These are phyloP conservation scores for Spiromastix sp. DNA, from an alignment of 2,329 filamentous ascomycete genomes.

Conservation along the genomic window DNA sequence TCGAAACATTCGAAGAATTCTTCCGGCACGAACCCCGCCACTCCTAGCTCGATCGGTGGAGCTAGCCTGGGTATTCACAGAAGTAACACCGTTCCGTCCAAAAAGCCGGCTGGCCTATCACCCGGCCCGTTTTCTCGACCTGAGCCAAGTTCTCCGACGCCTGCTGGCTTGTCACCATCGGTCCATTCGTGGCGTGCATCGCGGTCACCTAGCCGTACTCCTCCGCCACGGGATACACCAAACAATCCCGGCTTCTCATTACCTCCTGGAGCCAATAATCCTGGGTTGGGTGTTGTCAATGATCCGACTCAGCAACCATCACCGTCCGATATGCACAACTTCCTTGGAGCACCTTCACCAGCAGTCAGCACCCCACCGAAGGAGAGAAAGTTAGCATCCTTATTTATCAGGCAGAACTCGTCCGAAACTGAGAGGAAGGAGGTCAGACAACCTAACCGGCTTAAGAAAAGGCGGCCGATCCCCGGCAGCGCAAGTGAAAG, in stretches of 20 bases:
- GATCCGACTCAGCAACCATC: not conserved
- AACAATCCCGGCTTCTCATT: conserved; percentile 7
- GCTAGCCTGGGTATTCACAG: conserved; percentile 47
- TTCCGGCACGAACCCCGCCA: conserved; percentile 54
- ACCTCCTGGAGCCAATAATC: conserved; percentile 5
- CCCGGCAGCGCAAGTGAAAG: conserved; percentile 71
- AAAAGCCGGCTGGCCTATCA: conserved; percentile 44
- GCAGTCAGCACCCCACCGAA: conserved; percentile 46
- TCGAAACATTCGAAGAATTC: conserved; percentile 77
- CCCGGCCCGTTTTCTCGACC: conserved; percentile 6
- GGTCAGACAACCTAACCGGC: conserved; percentile 70
- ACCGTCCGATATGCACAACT: conserved; percentile 6
- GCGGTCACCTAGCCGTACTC: conserved; percentile 21
- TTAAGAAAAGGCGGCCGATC: conserved; percentile 72
- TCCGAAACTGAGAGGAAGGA: conserved; percentile 49
- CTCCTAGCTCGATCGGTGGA: conserved; percentile 45
- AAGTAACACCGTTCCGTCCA: conserved; percentile 91
- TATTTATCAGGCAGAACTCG: conserved; percentile 60
- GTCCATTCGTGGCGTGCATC: conserved; percentile 16
- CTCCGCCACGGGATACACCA: conserved; percentile 10
- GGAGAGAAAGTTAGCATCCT: conserved; percentile 56
- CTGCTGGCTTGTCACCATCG: conserved; percentile 22
- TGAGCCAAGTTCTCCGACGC: conserved; percentile 33
- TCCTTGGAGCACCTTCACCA: conserved; percentile 38
- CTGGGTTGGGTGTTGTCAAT: not conserved